Evolutionary conservation across 805 yeast genomes (phyloP), one percentile per base, ranked within the genome.

Genomic region (Yueomyces sp.): DNA sequence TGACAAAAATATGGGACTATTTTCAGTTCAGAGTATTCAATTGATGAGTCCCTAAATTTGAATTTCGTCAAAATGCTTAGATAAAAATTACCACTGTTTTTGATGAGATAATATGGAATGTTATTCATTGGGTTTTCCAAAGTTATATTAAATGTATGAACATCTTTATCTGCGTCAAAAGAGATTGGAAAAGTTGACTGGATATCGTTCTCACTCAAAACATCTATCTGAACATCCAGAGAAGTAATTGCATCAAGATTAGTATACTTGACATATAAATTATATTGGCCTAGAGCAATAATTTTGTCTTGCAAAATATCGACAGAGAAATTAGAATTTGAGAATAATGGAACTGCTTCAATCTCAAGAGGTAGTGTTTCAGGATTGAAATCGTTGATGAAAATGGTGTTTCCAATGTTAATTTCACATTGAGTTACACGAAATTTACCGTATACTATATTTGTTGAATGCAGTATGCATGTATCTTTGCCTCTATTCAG

Each of bases 401-500:
- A 60, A 11, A 47, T 50, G 1, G 62, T 59, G 19, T 45, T 50
- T 2, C 56, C 57, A 5, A 59, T 48, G n/a, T 40, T 44, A 19
- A 58, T 42, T 33, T 56, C 62, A 8, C 56, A 32, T 4, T 56
- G 47, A 1, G 48, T 41, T 1, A 55, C 47, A 8, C 44, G 46
- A 40, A 57, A 59, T 26, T 46, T 36, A 5, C 60, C 64, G 47
- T 42, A 60, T 2, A 28, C 32, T 8, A 62, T 50, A 12, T 53
- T 44, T 11, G 50, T 45, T 4, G 59, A 46, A 9, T 43, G 46
- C 27, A 62, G 42, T 3, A 27, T 37, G 27, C 48, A 41, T 4
- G 11, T 37, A 9, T 44, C 50, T 4, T 30, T 39, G 19, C 46
- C 50, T 11, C 43, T 37, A 7, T 43, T 28, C 3, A 57, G 32